phyloP scores from a whole-genome alignment of 2,329 filamentous ascomycete genomes.

The Microdochium nivale region DNA sequence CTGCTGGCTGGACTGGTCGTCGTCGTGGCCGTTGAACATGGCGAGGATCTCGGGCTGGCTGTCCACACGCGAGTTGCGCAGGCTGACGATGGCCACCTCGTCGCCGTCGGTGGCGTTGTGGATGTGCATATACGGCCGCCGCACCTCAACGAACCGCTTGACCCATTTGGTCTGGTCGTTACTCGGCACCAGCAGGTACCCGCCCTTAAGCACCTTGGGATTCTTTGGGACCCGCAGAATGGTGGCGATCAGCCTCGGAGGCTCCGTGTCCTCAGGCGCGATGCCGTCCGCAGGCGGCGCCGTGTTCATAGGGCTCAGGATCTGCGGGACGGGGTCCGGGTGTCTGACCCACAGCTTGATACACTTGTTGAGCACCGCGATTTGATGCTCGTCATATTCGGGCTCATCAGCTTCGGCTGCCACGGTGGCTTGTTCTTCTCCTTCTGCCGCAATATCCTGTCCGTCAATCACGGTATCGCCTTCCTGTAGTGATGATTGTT shows the following conservation, averaged over 20 bases:
- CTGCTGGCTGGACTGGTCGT: constrained; percentile 9
- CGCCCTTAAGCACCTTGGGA: constrained; percentile 70
- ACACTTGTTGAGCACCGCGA: constrained; percentile 42
- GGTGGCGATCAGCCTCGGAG: constrained; percentile 63
- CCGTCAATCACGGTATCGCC: constrained; percentile 13
- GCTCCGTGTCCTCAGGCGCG: constrained; percentile 33
- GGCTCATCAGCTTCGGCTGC: constrained; percentile 14
- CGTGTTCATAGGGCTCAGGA: constrained; percentile 53
- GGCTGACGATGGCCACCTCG: constrained; percentile 80
- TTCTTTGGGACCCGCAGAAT: constrained; percentile 77
- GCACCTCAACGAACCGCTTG: constrained; percentile 85
- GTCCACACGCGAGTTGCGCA: constrained; percentile 85
- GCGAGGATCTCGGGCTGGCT: constrained; percentile 81
- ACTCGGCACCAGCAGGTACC: constrained; percentile 80
- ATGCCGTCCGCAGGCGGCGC: constrained; percentile 60
- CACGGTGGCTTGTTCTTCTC: constrained; percentile 1
- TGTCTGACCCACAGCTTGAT: constrained; percentile 58
- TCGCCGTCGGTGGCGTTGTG: constrained; percentile 81
- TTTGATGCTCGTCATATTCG: constrained; percentile 38
- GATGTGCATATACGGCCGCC: constrained; percentile 85
- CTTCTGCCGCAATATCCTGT: background rate
- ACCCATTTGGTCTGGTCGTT: constrained; percentile 78
- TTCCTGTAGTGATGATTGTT: constrained; percentile 12
- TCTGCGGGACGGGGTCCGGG: constrained; percentile 44
- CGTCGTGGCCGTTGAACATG: constrained; percentile 40